Evolutionary conservation across 2,329 filamentous ascomycete species (phyloP).

Genomic region (Drechslera avenae): DNA sequence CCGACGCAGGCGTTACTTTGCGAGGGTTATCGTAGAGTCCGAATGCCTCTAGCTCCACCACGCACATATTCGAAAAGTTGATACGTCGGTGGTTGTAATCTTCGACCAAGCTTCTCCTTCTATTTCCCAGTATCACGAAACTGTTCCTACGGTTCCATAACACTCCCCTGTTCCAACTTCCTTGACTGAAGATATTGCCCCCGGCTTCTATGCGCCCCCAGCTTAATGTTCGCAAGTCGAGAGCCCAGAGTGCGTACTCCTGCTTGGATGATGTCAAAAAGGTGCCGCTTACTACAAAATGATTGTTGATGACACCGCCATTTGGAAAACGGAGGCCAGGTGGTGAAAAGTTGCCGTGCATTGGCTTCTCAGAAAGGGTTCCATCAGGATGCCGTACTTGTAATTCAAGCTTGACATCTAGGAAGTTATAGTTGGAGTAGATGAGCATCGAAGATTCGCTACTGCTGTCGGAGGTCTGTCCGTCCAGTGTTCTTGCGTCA

Average conservation of each 20-base stretch:
- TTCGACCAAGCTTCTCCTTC: constrained; percentile 90
- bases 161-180: constrained; percentile 96
- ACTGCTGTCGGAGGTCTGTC: constrained; percentile 35
- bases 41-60: constrained; percentile 96
- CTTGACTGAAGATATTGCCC: constrained; percentile 88
- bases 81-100: constrained; percentile 98
- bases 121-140: constrained; percentile 93
- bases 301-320: constrained; percentile 90
- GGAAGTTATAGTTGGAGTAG: constrained; percentile 98
- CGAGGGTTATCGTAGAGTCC: constrained; percentile 96
- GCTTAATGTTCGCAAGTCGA: constrained; percentile 84
- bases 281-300: constrained; percentile 96
- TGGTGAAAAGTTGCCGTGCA: constrained; percentile 85
- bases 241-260: constrained; percentile 94
- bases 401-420: constrained; percentile 94
- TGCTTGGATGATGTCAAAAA: constrained; percentile 98
- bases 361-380: constrained; percentile 80
- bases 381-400: constrained; percentile 88
- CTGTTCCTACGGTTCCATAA: constrained; percentile 92
- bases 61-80: constrained; percentile 95
- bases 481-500: constrained; percentile 49
- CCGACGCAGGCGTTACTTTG: constrained; percentile 75
- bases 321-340: constrained; percentile 95
- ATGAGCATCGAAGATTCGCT: constrained; percentile 79
- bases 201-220: constrained; percentile 97